A percentile compares a stretch with the other conserved stretches of the same genome.
These are phyloP conservation scores for Fraxinus ornus DNA, from an alignment of 305 asterid genomes.

Conservation along the genomic window DNA sequence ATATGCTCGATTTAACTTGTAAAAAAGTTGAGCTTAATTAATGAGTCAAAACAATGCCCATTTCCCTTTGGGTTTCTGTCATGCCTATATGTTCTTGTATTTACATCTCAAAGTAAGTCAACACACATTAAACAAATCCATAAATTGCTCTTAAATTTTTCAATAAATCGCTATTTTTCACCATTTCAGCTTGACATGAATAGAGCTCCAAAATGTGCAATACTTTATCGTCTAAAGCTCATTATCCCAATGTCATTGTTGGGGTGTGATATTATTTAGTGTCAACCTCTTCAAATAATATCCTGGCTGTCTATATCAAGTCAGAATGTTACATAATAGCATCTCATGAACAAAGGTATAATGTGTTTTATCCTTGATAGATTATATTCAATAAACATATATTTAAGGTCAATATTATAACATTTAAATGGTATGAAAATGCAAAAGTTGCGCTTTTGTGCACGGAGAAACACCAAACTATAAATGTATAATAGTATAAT, in stretches of 20 bases:
- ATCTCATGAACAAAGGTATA: background rate
- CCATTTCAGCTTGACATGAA: background rate
- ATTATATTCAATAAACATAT: background rate
- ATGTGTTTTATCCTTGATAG: background rate
- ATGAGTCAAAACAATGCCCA: background rate
- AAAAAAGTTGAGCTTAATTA: background rate
- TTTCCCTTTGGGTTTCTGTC: background rate
- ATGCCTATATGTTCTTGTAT: background rate
- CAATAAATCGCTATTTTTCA: background rate
- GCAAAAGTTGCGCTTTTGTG: background rate
- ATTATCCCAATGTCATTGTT: background rate
- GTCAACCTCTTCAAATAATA: background rate
- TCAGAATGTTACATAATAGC: background rate
- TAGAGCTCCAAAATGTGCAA: background rate
- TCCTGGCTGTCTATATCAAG: background rate
- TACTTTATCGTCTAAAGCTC: background rate
- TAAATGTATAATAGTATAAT: background rate
- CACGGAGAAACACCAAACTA: background rate
- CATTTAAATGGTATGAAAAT: background rate
- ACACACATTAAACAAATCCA: background rate
- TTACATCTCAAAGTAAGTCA: background rate
- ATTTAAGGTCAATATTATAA: background rate
- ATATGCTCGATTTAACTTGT: background rate
- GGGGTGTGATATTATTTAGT: background rate
- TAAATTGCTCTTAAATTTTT: background rate